Evolutionary conservation across 352 stramenopile genomes (phyloP).

Genomic region (Pythium angustatum): DNA sequence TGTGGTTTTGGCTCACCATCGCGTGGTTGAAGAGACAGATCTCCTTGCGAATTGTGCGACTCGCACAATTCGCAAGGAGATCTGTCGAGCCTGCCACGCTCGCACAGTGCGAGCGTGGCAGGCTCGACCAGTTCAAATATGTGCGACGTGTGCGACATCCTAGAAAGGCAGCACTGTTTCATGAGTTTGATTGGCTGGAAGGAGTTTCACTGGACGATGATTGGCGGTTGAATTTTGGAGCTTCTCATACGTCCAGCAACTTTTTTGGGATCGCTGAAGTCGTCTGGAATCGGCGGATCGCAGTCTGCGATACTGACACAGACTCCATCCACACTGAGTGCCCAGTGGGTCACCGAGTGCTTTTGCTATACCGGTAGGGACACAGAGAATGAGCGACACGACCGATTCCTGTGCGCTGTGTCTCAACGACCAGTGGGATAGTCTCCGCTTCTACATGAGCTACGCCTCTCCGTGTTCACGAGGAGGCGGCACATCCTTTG

Average conservation of each 20-base stretch:
- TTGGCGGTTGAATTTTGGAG: neutral
- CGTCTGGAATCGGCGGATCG: neutral
- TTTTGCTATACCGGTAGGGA: neutral
- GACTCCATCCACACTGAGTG: neutral
- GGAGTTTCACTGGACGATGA: neutral
- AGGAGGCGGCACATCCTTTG: too few relatives aligned
- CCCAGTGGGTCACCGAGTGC: neutral
- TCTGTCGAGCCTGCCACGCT: too few relatives aligned
- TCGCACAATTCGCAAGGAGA: too few relatives aligned
- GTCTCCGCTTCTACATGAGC: too few relatives aligned
- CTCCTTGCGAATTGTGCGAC: neutral
- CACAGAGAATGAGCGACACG: neutral
- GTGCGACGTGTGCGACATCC: slow-evolving; percentile 5
- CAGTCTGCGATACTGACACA: slow-evolving; percentile 10
- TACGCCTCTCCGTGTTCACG: too few relatives aligned
- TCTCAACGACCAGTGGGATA: too few relatives aligned
- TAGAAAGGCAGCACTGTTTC: neutral
- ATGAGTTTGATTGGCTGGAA: neutral
- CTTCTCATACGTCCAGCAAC: neutral
- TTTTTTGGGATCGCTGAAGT: neutral
- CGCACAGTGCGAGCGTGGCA: neutral
- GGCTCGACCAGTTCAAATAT: neutral
- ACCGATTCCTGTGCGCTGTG: neutral
- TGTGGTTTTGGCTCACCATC: neutral
- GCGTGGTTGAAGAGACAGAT: neutral